Conservation (phyloP, 108 stramenopile genomes). For the Ochromonas danica region DNA sequence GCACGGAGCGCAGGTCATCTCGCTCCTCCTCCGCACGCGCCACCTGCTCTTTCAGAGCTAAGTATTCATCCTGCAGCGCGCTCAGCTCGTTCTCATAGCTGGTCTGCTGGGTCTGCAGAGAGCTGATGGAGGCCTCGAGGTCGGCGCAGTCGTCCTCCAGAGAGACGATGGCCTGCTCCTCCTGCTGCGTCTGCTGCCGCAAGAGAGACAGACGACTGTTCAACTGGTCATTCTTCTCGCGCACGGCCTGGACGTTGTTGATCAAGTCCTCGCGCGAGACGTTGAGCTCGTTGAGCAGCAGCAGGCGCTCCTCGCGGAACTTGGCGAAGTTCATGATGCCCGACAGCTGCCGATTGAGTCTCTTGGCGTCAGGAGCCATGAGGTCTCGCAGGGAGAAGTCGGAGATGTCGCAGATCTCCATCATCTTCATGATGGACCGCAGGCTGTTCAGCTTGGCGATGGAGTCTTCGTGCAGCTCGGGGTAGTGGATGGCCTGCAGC, state of each 20-base stretch:
- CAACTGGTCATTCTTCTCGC: conserved; percentile 25
- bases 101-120: conserved; percentile 38
- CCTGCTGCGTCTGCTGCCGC: conserved; percentile 39
- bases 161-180: conserved; percentile 20
- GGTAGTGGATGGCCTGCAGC: conserved; percentile 52
- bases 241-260: background rate
- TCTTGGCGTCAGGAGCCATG: conserved; percentile 61
- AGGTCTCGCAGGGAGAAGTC: conserved; percentile 87
- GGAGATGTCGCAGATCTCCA: conserved; percentile 74
- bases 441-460: conserved; percentile 79
- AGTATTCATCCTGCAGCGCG: conserved; percentile 28
- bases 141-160: conserved; percentile 22
- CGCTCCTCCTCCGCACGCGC: conserved; percentile 24
- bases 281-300: conserved; percentile 65
- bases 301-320: conserved; percentile 81
- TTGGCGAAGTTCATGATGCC: conserved; percentile 90
- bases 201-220: conserved; percentile 24
- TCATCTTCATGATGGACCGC: conserved; percentile 65
- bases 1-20: conserved; percentile 2
- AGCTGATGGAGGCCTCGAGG: conserved; percentile 35
- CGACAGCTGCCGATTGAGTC: conserved; percentile 78
- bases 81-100: conserved; percentile 33
- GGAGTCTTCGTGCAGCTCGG: conserved; percentile 77
- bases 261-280: conserved; percentile 44
- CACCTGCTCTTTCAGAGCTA: conserved; percentile 1